Evolutionary conservation across 2,329 filamentous ascomycete species (phyloP).

Genomic region (Venturia carpophila): DNA sequence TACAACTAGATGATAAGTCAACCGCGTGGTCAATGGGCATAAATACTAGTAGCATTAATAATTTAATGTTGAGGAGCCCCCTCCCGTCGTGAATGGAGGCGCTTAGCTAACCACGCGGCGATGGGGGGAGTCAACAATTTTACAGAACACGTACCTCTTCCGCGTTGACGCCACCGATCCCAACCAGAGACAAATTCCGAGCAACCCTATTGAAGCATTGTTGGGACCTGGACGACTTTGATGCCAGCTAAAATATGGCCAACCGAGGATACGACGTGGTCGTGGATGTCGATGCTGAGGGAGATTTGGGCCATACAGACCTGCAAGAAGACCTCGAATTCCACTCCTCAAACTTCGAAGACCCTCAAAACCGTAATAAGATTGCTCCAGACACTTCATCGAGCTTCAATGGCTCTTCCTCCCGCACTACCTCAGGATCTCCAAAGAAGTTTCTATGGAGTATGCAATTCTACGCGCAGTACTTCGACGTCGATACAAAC

Average conservation of each 20-base stretch:
- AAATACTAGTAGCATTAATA: no score
- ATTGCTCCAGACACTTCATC: slow-evolving; percentile 35
- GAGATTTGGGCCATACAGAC: slow-evolving; percentile 95
- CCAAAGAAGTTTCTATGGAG: slow-evolving; percentile 85
- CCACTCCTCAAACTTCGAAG: slow-evolving; percentile 80
- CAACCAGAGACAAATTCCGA: background rate
- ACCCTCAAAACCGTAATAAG: slow-evolving; percentile 44
- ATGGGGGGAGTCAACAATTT: background rate
- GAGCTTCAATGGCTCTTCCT: slow-evolving; percentile 26
- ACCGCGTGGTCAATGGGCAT: no score
- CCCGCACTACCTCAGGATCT: slow-evolving; percentile 20
- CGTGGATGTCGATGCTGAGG: slow-evolving; percentile 94
- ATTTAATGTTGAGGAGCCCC: no score
- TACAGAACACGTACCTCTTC: background rate
- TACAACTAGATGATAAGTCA: background rate
- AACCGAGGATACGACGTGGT: slow-evolving; percentile 94
- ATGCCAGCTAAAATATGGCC: slow-evolving; percentile 7
- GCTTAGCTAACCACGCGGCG: background rate
- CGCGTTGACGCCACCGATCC: background rate
- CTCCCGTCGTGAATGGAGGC: background rate
- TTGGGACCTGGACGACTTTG: background rate
- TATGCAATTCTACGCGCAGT: slow-evolving; percentile 89
- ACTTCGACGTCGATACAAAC: slow-evolving; percentile 95
- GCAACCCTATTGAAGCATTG: background rate
- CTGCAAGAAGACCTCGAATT: slow-evolving; percentile 99